Conservation (phyloP, 768 basidiomycete genomes). For the Rossbeevera mucosa region DNA sequence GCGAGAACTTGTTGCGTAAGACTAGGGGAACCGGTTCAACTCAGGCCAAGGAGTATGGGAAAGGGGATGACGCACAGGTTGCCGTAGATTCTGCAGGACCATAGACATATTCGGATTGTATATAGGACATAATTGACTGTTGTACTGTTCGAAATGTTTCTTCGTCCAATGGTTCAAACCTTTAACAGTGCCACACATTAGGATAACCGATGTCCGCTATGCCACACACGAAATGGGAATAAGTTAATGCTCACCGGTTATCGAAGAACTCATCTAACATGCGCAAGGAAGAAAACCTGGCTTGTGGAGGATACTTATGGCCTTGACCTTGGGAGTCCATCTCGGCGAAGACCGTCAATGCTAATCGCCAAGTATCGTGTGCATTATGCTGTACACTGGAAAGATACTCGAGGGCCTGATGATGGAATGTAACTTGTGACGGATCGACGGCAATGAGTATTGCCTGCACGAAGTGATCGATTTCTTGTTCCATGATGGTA, state of each 20-base stretch:
- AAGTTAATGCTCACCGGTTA: slow-evolving; percentile 55
- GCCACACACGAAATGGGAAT: not conserved
- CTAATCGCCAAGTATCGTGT: slow-evolving; percentile 74
- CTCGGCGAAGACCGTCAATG: slow-evolving; percentile 69
- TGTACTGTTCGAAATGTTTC: slow-evolving; percentile 69
- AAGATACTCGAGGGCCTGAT: slow-evolving; percentile 83
- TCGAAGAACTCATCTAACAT: slow-evolving; percentile 81
- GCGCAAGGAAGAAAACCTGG: slow-evolving; percentile 75
- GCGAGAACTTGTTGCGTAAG: slow-evolving; percentile 92
- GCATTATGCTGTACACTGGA: slow-evolving; percentile 72
- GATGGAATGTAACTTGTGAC: slow-evolving; percentile 63
- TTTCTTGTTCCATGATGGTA: slow-evolving; percentile 63
- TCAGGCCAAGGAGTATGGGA: slow-evolving; percentile 1
- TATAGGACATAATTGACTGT: slow-evolving; percentile 74
- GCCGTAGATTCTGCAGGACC: slow-evolving; percentile 81
- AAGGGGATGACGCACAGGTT: slow-evolving; percentile 57
- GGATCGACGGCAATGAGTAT: slow-evolving; percentile 87
- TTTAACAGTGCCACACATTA: slow-evolving; percentile 23
- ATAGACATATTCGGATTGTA: slow-evolving; percentile 82
- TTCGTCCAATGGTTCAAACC: slow-evolving; percentile 64
- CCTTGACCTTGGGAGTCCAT: slow-evolving; percentile 48
- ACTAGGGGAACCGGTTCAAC: slow-evolving; percentile 40
- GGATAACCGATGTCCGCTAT: not conserved
- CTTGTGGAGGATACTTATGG: slow-evolving; percentile 65
- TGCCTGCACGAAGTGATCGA: slow-evolving; percentile 76